Evolutionary conservation across 257 asterid genomes (phyloP).

Genomic region (Solanum pennellii): DNA sequence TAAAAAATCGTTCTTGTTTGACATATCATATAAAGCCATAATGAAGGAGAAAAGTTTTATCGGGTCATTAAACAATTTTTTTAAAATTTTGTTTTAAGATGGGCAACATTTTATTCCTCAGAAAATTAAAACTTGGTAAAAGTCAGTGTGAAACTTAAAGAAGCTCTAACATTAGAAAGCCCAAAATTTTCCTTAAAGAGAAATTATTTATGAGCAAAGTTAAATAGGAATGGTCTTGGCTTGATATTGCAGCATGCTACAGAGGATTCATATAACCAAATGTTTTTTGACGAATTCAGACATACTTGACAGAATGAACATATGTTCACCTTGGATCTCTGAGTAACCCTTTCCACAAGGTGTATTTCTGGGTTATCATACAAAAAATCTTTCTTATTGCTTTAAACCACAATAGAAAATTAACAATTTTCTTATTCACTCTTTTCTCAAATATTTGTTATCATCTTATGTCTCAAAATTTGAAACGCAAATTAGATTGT

Average conservation of each 20-base stretch:
- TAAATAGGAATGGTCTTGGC: neutral
- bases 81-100: no score
- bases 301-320: neutral
- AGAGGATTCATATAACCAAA: neutral
- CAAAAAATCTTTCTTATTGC: neutral
- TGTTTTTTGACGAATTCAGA: neutral
- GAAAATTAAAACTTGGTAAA: neutral
- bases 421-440: neutral
- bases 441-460: neutral
- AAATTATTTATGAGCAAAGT: neutral
- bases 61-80: neutral
- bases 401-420: neutral
- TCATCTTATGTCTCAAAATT: neutral
- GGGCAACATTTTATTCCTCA: no score
- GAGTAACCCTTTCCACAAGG: neutral
- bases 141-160: neutral
- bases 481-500: neutral
- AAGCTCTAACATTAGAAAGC: neutral
- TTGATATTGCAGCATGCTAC: neutral
- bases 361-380: neutral
- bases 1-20: neutral
- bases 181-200: neutral
- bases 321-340: neutral
- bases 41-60: neutral
- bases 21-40: neutral